Base-by-base conservation (phyloP, 345 rosid genomes). In the Fremontodendron californicum region DNA sequence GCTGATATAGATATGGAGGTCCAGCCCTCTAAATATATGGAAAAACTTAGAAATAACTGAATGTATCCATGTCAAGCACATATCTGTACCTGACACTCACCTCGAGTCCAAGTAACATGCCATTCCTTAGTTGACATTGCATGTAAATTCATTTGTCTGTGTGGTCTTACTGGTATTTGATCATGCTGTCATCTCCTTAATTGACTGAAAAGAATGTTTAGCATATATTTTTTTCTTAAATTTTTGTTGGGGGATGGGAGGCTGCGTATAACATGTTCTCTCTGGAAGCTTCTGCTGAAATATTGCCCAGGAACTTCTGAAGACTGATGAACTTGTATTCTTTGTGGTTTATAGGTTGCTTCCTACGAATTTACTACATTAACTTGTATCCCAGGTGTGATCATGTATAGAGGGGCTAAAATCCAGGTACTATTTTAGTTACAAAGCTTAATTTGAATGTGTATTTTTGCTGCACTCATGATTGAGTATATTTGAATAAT, bases 331-430 rank as follows among this genome's bases (percentile, higher is more conserved):
- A 46, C 31, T 68, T 66, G 3, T 18, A 4, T 67, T 40, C 10
- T 62, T 68, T 74, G 5, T 79, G 74, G 27, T 46, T 78, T 82
- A 33, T 89, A 96, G 99, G 97, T 96, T 83, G 98, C 99, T 76
- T 96, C 98, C 18, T 96, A 96, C 77, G 99, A 96, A 82, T 96
- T 96, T 85, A 96, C 99, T 6, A 96, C 98, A 23, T 86, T 93
- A 81, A 96, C 99, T 71, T 96, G 98, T 83, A 96, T 96, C 82
- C 99, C 98, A 1, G 98, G 97, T 27, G 99, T 93, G 81, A 96
- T 96, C 69, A 48, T 76, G 39, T 96, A 96, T 75, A 93, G 96
- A 82, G 99, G 99, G 81, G 99, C 99, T 77, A 93, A 93, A 91
- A 88, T 93, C 85, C 98, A 93, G 98, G 99, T 96, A 81, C 60